Evolutionary conservation across 1,284 basidiomycete genomes (phyloP).

Genomic region (Cutaneotrichosporon cutaneum): DNA sequence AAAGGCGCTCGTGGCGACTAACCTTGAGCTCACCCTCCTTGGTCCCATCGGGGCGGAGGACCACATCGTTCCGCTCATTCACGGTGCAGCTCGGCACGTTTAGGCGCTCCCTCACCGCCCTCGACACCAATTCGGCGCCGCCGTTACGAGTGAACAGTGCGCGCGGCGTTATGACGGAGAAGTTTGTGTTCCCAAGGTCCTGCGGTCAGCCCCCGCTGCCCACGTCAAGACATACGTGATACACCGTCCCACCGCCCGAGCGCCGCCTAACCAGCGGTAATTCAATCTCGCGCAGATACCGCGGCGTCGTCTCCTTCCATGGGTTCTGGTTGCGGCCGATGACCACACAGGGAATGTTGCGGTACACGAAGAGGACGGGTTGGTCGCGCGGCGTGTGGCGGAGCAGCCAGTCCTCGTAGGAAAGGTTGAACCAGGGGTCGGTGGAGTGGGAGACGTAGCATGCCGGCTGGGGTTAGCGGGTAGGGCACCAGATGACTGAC

Average conservation of each 20-base stretch:
- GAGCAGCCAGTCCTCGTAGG: constrained; percentile 92
- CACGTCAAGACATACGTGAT: constrained; percentile 66
- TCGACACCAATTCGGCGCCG: constrained; percentile 74
- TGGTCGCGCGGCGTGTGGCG: constrained; percentile 65
- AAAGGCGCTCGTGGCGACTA: neutral
- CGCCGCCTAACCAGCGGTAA: constrained; percentile 81
- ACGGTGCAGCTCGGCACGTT: constrained; percentile 67
- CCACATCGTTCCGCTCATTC: constrained; percentile 90
- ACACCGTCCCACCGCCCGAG: constrained; percentile 97
- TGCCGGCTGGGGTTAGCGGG: constrained; percentile 37
- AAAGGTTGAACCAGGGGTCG: constrained; percentile 89
- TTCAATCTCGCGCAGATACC: constrained; percentile 56
- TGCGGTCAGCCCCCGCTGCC: constrained; percentile 51
- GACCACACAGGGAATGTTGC: constrained; percentile 85
- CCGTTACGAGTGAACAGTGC: constrained; percentile 73
- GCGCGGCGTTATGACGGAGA: constrained; percentile 87
- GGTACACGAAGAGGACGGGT: constrained; percentile 82
- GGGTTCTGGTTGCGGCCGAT: constrained; percentile 95
- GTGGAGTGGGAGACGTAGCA: constrained; percentile 79
- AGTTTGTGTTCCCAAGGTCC: constrained; percentile 97
- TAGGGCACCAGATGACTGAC: neutral
- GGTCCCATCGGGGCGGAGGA: constrained; percentile 57
- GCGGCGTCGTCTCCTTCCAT: constrained; percentile 91
- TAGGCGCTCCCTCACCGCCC: constrained; percentile 69
- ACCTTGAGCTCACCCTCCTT: constrained; percentile 69